Conservation (phyloP, 768 basidiomycete species). For the Cubamyces lactineus region DNA sequence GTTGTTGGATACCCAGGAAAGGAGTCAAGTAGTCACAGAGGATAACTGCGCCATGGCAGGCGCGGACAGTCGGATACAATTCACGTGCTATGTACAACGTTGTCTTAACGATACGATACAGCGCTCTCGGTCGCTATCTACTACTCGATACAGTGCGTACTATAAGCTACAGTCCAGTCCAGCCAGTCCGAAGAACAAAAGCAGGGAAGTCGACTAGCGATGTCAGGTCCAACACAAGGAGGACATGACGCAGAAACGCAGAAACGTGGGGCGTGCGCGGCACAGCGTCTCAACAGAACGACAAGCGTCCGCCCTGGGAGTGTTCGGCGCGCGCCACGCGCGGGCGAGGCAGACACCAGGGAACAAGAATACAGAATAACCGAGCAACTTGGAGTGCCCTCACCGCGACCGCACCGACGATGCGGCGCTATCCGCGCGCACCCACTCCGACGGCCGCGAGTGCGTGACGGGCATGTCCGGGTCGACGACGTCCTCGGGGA, state of each 20-base stretch:
- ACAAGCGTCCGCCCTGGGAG: slow-evolving; percentile 17
- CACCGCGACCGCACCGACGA: slow-evolving; percentile 2
- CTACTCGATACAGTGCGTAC: slow-evolving; percentile 24
- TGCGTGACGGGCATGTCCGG: slow-evolving; percentile 61
- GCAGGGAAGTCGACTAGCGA: slow-evolving; percentile 22
- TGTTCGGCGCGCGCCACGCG: not conserved
- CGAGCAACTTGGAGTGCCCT: not conserved
- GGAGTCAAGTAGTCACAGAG: no score
- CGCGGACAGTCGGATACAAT: slow-evolving; percentile 17
- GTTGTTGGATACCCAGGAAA: no score
- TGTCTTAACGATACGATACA: slow-evolving; percentile 7
- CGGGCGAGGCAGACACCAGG: not conserved
- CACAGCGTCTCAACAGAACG: slow-evolving; percentile 19
- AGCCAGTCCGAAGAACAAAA: not conserved
- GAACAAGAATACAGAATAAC: not conserved
- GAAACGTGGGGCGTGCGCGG: slow-evolving; percentile 8
- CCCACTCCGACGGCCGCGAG: slow-evolving; percentile 48
- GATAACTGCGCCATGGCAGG: not conserved
- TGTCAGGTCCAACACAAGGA: not conserved
- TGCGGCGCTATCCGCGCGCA: slow-evolving; percentile 27
- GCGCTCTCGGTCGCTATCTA: slow-evolving; percentile 12
- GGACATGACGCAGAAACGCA: not conserved
- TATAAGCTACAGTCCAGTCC: slow-evolving; percentile 15
- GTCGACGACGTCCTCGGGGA: slow-evolving; percentile 41
- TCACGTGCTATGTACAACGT: slow-evolving; percentile 23